phyloP scores from a whole-genome alignment of 768 basidiomycete species.

The Agrocybe praecox region DNA sequence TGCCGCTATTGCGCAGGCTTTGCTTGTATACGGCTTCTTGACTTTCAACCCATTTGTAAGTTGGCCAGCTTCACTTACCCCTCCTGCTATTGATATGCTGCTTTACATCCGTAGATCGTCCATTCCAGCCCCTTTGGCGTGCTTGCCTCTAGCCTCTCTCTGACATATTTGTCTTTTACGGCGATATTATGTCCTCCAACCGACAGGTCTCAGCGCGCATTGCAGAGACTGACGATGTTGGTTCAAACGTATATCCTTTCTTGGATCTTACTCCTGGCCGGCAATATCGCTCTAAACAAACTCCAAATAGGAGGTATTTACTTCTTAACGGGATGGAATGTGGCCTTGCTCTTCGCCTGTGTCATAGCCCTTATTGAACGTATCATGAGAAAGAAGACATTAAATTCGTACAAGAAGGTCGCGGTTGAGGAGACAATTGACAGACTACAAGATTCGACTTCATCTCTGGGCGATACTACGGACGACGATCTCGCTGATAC shows the following conservation, averaged over 20 bases:
- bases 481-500: background rate
- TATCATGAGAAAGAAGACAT: background rate
- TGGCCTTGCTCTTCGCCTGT: background rate
- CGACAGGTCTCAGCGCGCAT: background rate
- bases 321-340: conserved; percentile 50
- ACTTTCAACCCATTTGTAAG: conserved; percentile 42
- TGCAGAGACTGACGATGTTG: conserved; percentile 17
- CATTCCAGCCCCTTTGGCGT: conserved; percentile 49
- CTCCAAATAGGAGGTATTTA: conserved; percentile 56
- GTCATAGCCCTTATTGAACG: background rate
- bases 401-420: background rate
- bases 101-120: conserved; percentile 13
- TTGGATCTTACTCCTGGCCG: conserved; percentile 55
- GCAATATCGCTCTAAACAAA: conserved; percentile 45
- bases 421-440: background rate
- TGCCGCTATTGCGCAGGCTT: background rate
- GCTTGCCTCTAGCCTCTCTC: conserved; percentile 42
- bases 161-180: conserved; percentile 47
- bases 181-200: conserved; percentile 19
- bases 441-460: too few species aligned
- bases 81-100: background rate
- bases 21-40: conserved; percentile 17
- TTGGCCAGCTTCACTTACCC: background rate
- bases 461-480: background rate
- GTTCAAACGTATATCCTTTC: conserved; percentile 56